phyloP scores from a whole-genome alignment of 1,284 basidiomycete genomes.

The Afroboletus lepidellus region DNA sequence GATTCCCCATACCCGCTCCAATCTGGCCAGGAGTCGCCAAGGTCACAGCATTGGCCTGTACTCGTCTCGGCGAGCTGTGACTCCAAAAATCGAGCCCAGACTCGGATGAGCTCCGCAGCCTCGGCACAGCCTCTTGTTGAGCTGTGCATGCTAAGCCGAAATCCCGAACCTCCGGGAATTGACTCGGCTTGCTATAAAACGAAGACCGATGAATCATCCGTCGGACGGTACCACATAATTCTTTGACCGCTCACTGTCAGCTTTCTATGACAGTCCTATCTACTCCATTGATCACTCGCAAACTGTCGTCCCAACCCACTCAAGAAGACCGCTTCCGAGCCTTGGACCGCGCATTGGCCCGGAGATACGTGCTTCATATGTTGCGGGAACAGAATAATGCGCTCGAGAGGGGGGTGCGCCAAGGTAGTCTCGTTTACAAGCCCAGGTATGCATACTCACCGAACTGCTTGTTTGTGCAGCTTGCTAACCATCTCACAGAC shows the following conservation, averaged over 20 bases:
- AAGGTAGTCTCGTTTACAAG: conserved; percentile 34
- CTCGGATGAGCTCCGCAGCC: neutral
- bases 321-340: conserved; percentile 34
- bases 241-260: neutral
- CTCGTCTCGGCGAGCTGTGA: neutral
- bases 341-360: conserved; percentile 33
- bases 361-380: conserved; percentile 30
- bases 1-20: neutral
- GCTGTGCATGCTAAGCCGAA: neutral
- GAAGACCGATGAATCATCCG: neutral
- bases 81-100: neutral
- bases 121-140: neutral
- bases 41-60: too few species aligned
- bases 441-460: conserved; percentile 30
- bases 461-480: conserved; percentile 1
- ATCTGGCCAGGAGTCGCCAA: too few species aligned
- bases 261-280: conserved; percentile 26
- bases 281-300: conserved; percentile 19
- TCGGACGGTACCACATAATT: neutral
- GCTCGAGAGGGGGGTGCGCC: conserved; percentile 25
- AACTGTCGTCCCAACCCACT: conserved; percentile 25
- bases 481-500: conserved; percentile 19
- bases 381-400: conserved; percentile 25
- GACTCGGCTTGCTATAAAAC: neutral
- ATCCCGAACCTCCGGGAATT: too few species aligned